Base-by-base conservation (phyloP, 192 early-diverging fungal species). In the Coemansia sp. region DNA sequence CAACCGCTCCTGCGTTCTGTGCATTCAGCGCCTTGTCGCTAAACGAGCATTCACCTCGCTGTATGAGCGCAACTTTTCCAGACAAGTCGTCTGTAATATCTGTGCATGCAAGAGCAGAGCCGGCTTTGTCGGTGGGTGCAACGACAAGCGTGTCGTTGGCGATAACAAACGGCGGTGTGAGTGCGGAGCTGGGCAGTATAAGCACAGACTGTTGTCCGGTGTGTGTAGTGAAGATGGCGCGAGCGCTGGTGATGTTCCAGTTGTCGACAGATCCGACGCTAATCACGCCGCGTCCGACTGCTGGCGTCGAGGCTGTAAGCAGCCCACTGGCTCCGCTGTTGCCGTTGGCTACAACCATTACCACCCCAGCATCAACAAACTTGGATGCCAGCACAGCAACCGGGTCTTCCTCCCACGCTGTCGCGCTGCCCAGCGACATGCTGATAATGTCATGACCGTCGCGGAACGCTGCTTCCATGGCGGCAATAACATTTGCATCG, bases 291-390 rank as follows among this genome's bases (percentile, higher is more conserved):
- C 59, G 59, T 0, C 78, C 82, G n/a, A 84, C 53, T 0, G 84
- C 80, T 4, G 87, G 87, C 2, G 83, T 57, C 6, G 75, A 65
- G 2, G 81, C 78, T 35, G 84, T 83, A 57, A 79, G 84, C 6
- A 89, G 31, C 0, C 89, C 90, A 22, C 67, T 68, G 26, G 58
- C 47, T 29, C 93, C 93, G 31, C 86, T 83, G 81, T 96, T 96
- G 11, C 94, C 94, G 47, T 81, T 77, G 14, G 92, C 84, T 14
- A 87, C 79, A 43, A 86, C 81, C n/a, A 93, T 82, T 21, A 88
- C 62, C 19, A 88, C 67, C 17, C 88, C 88, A 2, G 66, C 27
- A 7, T 67, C 55, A 9, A 74, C 68, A 4, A 90, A 27, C 3
- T 58, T 68, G 43, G 85, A 64, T 25, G 75, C 84, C 12, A 85